Conservation (phyloP, 345 rosid species). For the Acer saccharum region DNA sequence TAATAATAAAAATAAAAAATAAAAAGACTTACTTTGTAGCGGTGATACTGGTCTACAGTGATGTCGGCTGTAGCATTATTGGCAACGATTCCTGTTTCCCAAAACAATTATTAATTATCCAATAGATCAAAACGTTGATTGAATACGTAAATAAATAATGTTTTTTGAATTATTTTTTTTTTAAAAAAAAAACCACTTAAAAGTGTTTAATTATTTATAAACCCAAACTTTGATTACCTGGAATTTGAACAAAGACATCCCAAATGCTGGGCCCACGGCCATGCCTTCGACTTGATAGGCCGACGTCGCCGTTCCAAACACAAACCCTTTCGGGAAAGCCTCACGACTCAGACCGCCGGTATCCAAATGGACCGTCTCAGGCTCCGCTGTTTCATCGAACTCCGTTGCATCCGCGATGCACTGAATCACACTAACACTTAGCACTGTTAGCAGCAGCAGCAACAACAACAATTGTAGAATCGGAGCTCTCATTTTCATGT, state of each 20-base stretch:
- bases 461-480: slow-evolving; percentile 1
- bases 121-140: background rate
- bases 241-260: slow-evolving; percentile 79
- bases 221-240: slow-evolving; percentile 36
- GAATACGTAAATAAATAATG: no score
- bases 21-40: slow-evolving; percentile 59
- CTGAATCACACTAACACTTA: slow-evolving; percentile 18
- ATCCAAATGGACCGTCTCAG: slow-evolving; percentile 38
- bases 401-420: slow-evolving; percentile 19
- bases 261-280: slow-evolving; percentile 99
- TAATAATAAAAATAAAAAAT: background rate
- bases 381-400: slow-evolving; percentile 27
- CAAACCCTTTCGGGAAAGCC: slow-evolving; percentile 63
- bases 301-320: slow-evolving; percentile 91
- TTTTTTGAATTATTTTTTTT: no score
- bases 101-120: background rate
- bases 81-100: slow-evolving; percentile 63
- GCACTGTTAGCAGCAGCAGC: background rate
- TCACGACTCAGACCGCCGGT: slow-evolving; percentile 72
- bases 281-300: slow-evolving; percentile 98
- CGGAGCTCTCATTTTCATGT: slow-evolving; percentile 23
- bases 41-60: slow-evolving; percentile 90
- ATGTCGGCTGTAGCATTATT: slow-evolving; percentile 73
- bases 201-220: no score
- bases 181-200: no score